Evolutionary conservation across 768 basidiomycete genomes (phyloP).

Genomic region (Boletus insuetus): DNA sequence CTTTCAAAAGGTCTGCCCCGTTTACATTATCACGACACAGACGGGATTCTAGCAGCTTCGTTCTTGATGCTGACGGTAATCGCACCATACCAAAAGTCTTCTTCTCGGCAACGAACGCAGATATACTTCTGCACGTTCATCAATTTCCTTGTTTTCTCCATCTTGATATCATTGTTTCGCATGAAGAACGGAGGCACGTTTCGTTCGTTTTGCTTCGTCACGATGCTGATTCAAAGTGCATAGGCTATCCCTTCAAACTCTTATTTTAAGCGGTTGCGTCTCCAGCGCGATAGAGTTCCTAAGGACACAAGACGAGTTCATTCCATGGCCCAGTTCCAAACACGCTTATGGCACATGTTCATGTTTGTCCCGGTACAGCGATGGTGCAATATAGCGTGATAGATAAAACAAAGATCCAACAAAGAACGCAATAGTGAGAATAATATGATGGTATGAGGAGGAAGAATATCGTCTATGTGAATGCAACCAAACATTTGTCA

Average conservation of each 20-base stretch:
- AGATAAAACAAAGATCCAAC: slow-evolving; percentile 23
- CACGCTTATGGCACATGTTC: not conserved
- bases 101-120: slow-evolving; percentile 75
- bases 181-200: slow-evolving; percentile 83
- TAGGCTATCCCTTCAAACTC: slow-evolving; percentile 81
- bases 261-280: slow-evolving; percentile 46
- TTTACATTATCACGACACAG: slow-evolving; percentile 40
- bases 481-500: slow-evolving; percentile 5
- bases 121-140: slow-evolving; percentile 88
- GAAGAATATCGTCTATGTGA: slow-evolving; percentile 1
- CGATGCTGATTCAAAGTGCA: slow-evolving; percentile 1
- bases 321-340: not conserved
- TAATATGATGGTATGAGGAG: slow-evolving; percentile 19
- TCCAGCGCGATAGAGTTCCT: not conserved
- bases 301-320: not conserved
- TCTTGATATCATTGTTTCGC: slow-evolving; percentile 83
- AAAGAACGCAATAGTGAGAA: slow-evolving; percentile 12
- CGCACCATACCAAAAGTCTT: slow-evolving; percentile 72
- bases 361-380: not conserved
- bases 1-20: not conserved
- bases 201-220: not conserved
- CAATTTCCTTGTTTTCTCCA: slow-evolving; percentile 80
- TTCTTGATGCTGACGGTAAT: slow-evolving; percentile 81
- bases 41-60: slow-evolving; percentile 75
- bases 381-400: slow-evolving; percentile 12